Percentiles rank a stretch among this genome's conserved stretches.
Evolutionary conservation across 192 early-diverging fungal species (phyloP).

Genomic region (Tieghemiomyces parasiticus): DNA sequence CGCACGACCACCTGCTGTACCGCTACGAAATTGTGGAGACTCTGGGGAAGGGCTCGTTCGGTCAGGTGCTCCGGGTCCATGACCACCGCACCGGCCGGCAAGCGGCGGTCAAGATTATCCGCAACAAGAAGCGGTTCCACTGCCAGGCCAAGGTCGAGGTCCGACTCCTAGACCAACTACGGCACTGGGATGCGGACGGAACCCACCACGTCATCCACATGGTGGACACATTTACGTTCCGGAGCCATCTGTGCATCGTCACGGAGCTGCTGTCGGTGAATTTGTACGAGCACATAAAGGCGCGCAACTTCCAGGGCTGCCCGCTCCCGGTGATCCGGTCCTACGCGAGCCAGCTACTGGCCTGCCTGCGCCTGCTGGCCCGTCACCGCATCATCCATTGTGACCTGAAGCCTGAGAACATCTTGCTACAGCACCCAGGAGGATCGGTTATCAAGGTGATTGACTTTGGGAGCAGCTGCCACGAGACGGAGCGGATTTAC

Average conservation of each 20-base stretch:
- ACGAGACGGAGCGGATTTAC: slow-evolving; percentile 85
- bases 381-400: slow-evolving; percentile 79
- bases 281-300: slow-evolving; percentile 94
- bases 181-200: slow-evolving; percentile 69
- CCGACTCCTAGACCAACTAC: slow-evolving; percentile 77
- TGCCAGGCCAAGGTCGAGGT: slow-evolving; percentile 88
- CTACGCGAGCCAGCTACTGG: slow-evolving; percentile 71
- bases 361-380: slow-evolving; percentile 58
- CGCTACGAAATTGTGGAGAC: slow-evolving; percentile 86
- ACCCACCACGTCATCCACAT: slow-evolving; percentile 74
- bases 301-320: slow-evolving; percentile 75
- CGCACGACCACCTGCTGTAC: slow-evolving; percentile 82
- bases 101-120: slow-evolving; percentile 88
- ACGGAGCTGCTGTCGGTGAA: slow-evolving; percentile 90
- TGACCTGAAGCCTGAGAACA: slow-evolving; percentile 95
- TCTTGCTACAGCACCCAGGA: slow-evolving; percentile 59
- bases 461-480: slow-evolving; percentile 93
- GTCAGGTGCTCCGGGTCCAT: slow-evolving; percentile 84
- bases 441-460: slow-evolving; percentile 80
- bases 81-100: slow-evolving; percentile 82
- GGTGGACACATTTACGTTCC: slow-evolving; percentile 84
- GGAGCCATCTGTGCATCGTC: slow-evolving; percentile 89
- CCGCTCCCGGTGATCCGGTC: slow-evolving; percentile 21
- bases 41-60: slow-evolving; percentile 90
- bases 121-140: slow-evolving; percentile 95